A percentile compares a stretch with the other conserved stretches of the same genome.
Evolutionary conservation across 2,329 filamentous ascomycete genomes (phyloP).

Genomic region (Hypoxylon sp.): DNA sequence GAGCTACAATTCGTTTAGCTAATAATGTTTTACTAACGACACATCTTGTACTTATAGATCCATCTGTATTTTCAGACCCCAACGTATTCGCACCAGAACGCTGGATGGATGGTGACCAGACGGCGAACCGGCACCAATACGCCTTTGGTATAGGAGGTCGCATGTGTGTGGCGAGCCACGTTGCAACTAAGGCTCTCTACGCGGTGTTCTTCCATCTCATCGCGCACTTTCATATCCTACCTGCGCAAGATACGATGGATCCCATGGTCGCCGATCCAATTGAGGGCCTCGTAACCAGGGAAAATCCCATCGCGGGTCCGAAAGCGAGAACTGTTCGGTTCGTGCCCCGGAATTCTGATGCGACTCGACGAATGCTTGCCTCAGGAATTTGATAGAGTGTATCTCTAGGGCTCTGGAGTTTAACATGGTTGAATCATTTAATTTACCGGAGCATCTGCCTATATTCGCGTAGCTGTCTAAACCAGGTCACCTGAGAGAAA

Average conservation of each 20-base stretch:
- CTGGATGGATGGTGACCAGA: slow-evolving; percentile 57
- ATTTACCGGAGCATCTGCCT: neutral
- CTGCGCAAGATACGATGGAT: slow-evolving; percentile 42
- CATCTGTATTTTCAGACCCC: slow-evolving; percentile 74
- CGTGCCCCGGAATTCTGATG: slow-evolving; percentile 34
- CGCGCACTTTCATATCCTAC: slow-evolving; percentile 63
- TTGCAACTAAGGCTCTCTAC: slow-evolving; percentile 69
- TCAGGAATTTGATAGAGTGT: slow-evolving; percentile 3
- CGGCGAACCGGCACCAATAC: slow-evolving; percentile 63
- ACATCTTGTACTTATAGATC: slow-evolving; percentile 58
- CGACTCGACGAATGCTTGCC: slow-evolving; percentile 40
- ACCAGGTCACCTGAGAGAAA: neutral
- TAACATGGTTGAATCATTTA: too few species aligned
- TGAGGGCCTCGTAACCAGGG: slow-evolving; percentile 42
- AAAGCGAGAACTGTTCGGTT: slow-evolving; percentile 41
- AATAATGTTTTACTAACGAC: slow-evolving; percentile 1
- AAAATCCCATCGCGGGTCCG: slow-evolving; percentile 44
- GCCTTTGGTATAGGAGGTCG: slow-evolving; percentile 68
- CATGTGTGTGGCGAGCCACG: slow-evolving; percentile 69
- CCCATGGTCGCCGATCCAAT: slow-evolving; percentile 47
- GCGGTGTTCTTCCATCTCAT: slow-evolving; percentile 67
- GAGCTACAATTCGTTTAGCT: neutral
- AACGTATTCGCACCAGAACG: slow-evolving; percentile 70
- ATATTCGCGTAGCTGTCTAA: too few species aligned
- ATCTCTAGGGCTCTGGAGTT: neutral